Base-by-base conservation (phyloP, 1,139 yeast genomes). In the Debaryomyces psychrophilus region DNA sequence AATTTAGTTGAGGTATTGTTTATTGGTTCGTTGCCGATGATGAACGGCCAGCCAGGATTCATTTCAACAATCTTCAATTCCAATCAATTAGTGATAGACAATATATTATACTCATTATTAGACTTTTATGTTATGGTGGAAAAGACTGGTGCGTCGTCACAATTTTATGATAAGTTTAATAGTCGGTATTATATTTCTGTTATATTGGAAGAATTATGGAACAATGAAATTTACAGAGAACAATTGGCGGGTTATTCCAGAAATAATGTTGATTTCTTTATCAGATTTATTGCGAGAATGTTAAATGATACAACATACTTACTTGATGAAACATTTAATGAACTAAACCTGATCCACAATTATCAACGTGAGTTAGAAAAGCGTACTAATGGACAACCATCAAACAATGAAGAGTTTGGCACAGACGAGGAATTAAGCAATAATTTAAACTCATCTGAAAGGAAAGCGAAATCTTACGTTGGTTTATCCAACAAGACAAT, bases 41-140 rank as follows among this genome's bases (percentile, higher is more conserved):
- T 68, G 36, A 78, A 78, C 53, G 79, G 82, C n/a, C 53, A 57
- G 4, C 85, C 89, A 3, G 99, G 98, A 0, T 86, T 85, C 51
- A 82, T 90, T 77, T 73, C 83, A 48, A 75, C 77, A 9, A 75
- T 85, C 5, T 84, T 90, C 64, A 82, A 78, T 55, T 69, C 82
- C 8, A 83, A 90, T 57, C 76, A 79, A 44, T 61, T 87, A 41
- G 87, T 90, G 1, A 68, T 72, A 37, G 74, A 84, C 41, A 83
- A 92, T 60, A 64, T 95, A 48, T 72, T 93, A 49, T 92, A 89
- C 58, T 87, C 96, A 0, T 74, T 93, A 49, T 77, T 93, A 68
- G 95, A 90, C 59, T 87, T 90, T 54, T 93, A 93, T 64, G 96
- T 93, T 36, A 90, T 89, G 77, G 93, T 92, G 47, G 99, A 93